Evolutionary conservation across 805 yeast genomes (phyloP), one percentile per base, ranked within the genome.

Genomic region (Candida maris): DNA sequence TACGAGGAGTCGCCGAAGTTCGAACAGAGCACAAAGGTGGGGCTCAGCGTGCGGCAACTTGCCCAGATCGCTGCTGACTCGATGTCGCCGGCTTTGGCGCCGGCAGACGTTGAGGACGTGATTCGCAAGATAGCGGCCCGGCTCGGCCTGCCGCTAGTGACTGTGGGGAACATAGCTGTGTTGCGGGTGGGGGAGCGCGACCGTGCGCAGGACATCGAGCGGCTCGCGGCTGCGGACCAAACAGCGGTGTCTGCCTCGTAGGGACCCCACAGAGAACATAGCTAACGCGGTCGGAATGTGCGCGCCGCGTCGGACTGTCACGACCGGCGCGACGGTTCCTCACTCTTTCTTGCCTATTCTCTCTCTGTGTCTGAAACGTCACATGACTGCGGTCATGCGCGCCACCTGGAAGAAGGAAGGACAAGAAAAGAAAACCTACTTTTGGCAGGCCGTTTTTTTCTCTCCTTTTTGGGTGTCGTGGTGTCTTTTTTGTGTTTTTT

Each of bases 1-100:
- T 54, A 47, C 31, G 51, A 49, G 28, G 52, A 47, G 21, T 44
- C 56, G 9, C 49, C 49, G 4, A 46, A 38, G 24, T 35, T 33
- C 5, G 37, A 33, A 3, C 25, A 24, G 18, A 27, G 24, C 19
- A 38, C 25, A 19, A 30, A 38, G 2, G 33, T 36, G 18, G 42
- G 45, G 26, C 7, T 51, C n/a, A 45, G 45, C 30, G 19, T 45
- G 26, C 26, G 16, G 13, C 23, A 46, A 27, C 28, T 57, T 18
- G 36, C 34, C 5, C 48, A 44, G 18, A 37, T 45, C 3, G 45
- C 52, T 2, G 40, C 37, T 15, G 60, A 57, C 38, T 48, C 57
- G 2, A 18, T 45, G 13, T 32, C 30, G 4, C 25, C 41, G 4
- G 45, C 52, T 6, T 42, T 53, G 3, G 39, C 54, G 3, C 33